Percentiles rank a stretch among this genome's conserved stretches.
These are phyloP conservation scores for Debaryomyces tyrocola DNA, from an alignment of 805 yeast species.

Conservation along the genomic window DNA sequence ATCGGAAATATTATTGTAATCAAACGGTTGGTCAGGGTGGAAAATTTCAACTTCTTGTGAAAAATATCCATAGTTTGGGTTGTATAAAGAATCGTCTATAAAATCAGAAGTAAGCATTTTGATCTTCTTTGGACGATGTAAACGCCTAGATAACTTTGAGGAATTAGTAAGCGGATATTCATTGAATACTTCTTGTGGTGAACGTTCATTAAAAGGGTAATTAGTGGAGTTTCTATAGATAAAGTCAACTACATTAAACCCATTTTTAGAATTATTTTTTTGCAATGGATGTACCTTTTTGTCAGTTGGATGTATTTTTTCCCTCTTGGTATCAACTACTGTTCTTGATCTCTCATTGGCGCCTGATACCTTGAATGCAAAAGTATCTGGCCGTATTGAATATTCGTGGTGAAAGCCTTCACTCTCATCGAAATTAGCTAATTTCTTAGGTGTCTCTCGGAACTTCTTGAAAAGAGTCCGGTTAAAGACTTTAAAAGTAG, in stretches of 20 bases:
- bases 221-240: slow-evolving; percentile 41
- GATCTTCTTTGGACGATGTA: slow-evolving; percentile 55
- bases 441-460: slow-evolving; percentile 5
- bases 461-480: slow-evolving; percentile 3
- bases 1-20: slow-evolving; percentile 55
- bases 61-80: slow-evolving; percentile 81
- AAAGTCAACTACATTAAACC: slow-evolving; percentile 28
- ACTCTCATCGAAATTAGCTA: slow-evolving; percentile 7
- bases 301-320: not conserved
- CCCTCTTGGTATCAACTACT: slow-evolving; percentile 4
- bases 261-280: slow-evolving; percentile 8
- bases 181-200: slow-evolving; percentile 41
- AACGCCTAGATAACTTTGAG: slow-evolving; percentile 28
- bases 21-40: slow-evolving; percentile 64
- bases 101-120: slow-evolving; percentile 79
- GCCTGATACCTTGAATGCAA: slow-evolving; percentile 40
- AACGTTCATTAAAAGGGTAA: slow-evolving; percentile 37
- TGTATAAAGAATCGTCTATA: slow-evolving; percentile 81
- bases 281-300: slow-evolving; percentile 24
- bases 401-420: slow-evolving; percentile 37
- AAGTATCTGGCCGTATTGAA: slow-evolving; percentile 46
- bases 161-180: slow-evolving; percentile 35
- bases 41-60: slow-evolving; percentile 76
- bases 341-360: slow-evolving; percentile 18
- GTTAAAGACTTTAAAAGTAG: not conserved